Evolutionary conservation across 139 green algal species (phyloP).

Genomic region (Yamagishiella unicocca): DNA sequence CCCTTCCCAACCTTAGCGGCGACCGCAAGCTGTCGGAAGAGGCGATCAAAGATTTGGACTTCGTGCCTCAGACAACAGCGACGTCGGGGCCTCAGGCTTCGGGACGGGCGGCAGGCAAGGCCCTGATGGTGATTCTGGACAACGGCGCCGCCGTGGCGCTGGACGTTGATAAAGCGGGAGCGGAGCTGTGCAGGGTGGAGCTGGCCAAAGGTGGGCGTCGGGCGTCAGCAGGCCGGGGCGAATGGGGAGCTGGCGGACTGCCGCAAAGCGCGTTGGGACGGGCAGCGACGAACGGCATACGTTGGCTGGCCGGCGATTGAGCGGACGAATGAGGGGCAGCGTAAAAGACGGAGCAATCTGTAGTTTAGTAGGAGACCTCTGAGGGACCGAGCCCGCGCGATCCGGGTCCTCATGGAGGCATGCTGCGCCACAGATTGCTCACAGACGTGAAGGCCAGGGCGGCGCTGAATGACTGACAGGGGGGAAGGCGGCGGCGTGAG

Average conservation of each 20-base stretch:
- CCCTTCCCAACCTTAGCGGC: not conserved
- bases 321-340: too few relatives aligned
- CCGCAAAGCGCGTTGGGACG: not conserved
- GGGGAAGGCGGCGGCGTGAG: too few relatives aligned
- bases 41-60: slow-evolving; percentile 50
- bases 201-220: slow-evolving; percentile 29
- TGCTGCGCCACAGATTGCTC: too few relatives aligned
- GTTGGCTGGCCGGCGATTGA: too few relatives aligned
- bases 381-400: too few relatives aligned
- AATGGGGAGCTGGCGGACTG: too few relatives aligned
- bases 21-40: slow-evolving; percentile 49
- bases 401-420: too few relatives aligned
- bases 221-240: not conserved
- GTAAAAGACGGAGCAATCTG: too few relatives aligned
- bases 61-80: not conserved
- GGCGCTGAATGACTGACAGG: too few relatives aligned
- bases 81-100: not conserved
- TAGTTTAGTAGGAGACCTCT: too few relatives aligned
- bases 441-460: too few relatives aligned
- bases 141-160: slow-evolving; percentile 38
- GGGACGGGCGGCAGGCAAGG: not conserved
- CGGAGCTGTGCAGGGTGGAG: slow-evolving; percentile 27
- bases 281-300: not conserved
- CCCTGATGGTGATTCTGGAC: slow-evolving; percentile 47
- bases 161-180: slow-evolving; percentile 43